Evolutionary conservation across 805 yeast genomes (phyloP), one percentile per base, ranked within the genome.

Genomic region (Saturnispora sekii): DNA sequence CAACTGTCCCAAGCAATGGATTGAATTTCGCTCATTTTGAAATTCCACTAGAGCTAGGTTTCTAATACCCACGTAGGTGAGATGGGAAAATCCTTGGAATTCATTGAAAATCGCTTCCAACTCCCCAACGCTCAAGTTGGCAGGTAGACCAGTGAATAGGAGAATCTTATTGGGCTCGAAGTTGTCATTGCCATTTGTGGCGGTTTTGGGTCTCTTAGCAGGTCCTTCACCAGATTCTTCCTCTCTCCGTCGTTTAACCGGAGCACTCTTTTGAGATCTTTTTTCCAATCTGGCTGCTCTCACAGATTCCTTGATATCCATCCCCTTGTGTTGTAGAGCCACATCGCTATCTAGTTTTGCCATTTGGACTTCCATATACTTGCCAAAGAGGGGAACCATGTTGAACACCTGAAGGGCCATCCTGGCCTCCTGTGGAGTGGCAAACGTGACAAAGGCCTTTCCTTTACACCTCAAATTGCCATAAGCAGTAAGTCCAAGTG

Each of bases 1-100:
- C n/a, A 60, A 45, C 12, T 37, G 42, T 3, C 51, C 47, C 14
- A 57, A 38, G 41, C 65, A 59, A 6, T 47, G 44, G 3, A 49
- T 26, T 2, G 95, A 81, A 34, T 67, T 61, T 2, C 61, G 55
- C 17, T 77, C 81, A 5, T 67, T 64, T 18, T 73, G 77, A 58
- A 81, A 90, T 54, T 90, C 97, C 3, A 90, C 72, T 61, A 90
- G 83, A 10, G 93, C 94, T 38, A 90, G 73, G 33, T 74, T 74
- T 37, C 86, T 71, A 5, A 79, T 74, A 2, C 73, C 69, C 26
- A 90, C 87, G 32, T 78, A 63, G 43, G 94, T 74, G 2, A 81
- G 66, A 51, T 81, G 84, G 10, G 74, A 62, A 50, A 82, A 81
- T 0, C 95, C 96, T 1, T 68, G 63, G 49, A 56, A 73, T 3